Evolutionary conservation across 257 asterid species (phyloP), one percentile per base, ranked within the genome.

Genomic region (Pogostemon cablin): DNA sequence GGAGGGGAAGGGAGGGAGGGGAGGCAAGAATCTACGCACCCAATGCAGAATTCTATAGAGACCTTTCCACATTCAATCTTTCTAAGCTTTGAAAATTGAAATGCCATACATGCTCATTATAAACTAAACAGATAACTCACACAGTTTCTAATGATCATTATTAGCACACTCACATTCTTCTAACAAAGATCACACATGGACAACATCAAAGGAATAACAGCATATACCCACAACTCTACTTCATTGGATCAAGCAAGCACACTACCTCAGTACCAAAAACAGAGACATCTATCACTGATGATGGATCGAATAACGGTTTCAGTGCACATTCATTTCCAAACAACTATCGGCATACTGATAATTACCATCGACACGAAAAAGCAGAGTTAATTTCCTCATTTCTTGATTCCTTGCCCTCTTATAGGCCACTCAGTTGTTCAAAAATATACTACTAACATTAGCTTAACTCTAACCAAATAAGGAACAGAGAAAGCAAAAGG

Each of bases 351-450:
- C 7, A 47, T 46, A 20, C 58, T 48, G 41, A 43, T 39, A 42
- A 55, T 46, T 56, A 9, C 55, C 71, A 72, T 34, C 11, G 59
- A 12, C 35, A 59, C 11, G 59, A 34, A 48, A 17, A 8, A 59
- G 44, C 66, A 49, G 9, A 50, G 4, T 58, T 43, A 54, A 57
- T 48, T 58, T 67, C 64, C 56, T 61, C 57, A 60, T 41, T 52
- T 50, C 37, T 38, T 40, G n/a, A 15, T 62, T 55, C 46, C 7
- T 57, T 25, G 10, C 5, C 65, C 65, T 46, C 20, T 56, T 55
- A 34, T 63, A 40, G 65, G 62, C 62, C 78, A 60, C 65, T 72
- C 58, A 39, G 65, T 47, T 55, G 55, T 62, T 25, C 39, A 32
- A 61, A 57, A 62, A 48, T 58, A 62, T 35, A 66, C 61, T 35